Evolutionary conservation across 2,329 filamentous ascomycete genomes (phyloP).

Genomic region (Aspergillus pseudotamarii): DNA sequence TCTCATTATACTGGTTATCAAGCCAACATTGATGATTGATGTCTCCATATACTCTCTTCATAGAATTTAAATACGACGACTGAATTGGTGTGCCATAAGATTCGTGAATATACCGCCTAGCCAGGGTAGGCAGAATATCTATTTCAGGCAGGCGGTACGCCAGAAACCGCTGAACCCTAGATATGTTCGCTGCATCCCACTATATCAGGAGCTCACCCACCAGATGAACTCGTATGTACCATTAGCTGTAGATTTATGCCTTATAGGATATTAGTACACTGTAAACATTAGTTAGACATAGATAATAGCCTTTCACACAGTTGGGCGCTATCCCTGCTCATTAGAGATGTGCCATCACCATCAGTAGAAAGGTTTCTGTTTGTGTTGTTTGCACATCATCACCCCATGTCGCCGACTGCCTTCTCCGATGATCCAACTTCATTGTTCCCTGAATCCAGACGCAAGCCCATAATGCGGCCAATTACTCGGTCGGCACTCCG

Average conservation of each 20-base stretch:
- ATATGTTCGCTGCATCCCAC: background rate
- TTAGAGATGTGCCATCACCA: background rate
- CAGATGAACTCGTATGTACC: background rate
- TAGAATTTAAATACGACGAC: background rate
- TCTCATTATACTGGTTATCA: background rate
- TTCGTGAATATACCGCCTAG: background rate
- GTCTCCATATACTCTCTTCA: background rate
- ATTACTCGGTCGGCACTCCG: conserved; percentile 35
- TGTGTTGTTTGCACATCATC: conserved; percentile 24
- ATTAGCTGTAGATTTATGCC: background rate
- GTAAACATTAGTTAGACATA: background rate
- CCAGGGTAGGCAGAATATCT: background rate
- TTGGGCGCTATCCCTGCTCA: background rate
- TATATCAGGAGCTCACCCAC: background rate
- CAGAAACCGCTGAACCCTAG: background rate
- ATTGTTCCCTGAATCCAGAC: conserved; percentile 4
- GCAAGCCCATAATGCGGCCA: conserved; percentile 36
- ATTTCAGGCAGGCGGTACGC: background rate
- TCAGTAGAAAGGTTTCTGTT: background rate
- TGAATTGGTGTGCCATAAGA: background rate
- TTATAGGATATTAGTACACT: background rate
- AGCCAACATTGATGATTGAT: no score
- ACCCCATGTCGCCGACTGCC: conserved; percentile 10
- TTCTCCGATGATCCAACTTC: conserved; percentile 9
- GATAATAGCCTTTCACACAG: no score